Conservation (phyloP, 768 basidiomycete genomes). For the Lyophyllum shimeji region DNA sequence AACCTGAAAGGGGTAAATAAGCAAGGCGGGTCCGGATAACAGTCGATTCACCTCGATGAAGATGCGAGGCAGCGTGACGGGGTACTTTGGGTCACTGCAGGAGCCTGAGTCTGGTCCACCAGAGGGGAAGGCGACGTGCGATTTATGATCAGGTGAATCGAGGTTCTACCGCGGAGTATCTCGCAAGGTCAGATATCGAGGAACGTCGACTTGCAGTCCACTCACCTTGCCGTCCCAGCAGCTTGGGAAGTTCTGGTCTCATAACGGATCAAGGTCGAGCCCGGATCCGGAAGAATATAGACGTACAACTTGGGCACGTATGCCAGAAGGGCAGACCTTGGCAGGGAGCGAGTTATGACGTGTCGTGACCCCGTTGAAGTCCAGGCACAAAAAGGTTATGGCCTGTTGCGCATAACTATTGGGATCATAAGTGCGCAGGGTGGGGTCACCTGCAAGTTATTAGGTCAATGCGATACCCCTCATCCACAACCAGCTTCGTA, state of each 20-base stretch:
- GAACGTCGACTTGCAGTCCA: neutral
- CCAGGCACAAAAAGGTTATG: conserved; percentile 46
- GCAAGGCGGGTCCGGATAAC: conserved; percentile 1
- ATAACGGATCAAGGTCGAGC: neutral
- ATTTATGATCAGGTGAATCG: conserved; percentile 53
- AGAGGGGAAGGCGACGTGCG: conserved; percentile 48
- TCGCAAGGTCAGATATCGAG: neutral
- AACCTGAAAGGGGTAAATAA: conserved; percentile 28
- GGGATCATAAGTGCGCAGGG: conserved; percentile 46
- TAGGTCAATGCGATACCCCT: neutral
- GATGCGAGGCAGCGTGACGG: conserved; percentile 45
- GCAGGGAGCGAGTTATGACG: conserved; percentile 39
- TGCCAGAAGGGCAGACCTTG: conserved; percentile 41
- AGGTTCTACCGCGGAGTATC: conserved; percentile 30
- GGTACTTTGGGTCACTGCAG: conserved; percentile 46
- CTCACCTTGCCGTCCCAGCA: conserved; percentile 57
- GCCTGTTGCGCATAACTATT: conserved; percentile 45
- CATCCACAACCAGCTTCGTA: conserved; percentile 18
- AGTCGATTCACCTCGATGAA: conserved; percentile 47
- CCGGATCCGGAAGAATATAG: neutral
- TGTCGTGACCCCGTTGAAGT: conserved; percentile 41
- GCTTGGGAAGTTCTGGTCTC: conserved; percentile 50
- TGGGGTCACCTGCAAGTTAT: conserved; percentile 33
- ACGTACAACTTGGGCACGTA: conserved; percentile 51
- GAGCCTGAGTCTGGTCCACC: conserved; percentile 48